phyloP scores from a whole-genome alignment of 371 early-diverging fungal genomes.

The Mucor ambiguus region DNA sequence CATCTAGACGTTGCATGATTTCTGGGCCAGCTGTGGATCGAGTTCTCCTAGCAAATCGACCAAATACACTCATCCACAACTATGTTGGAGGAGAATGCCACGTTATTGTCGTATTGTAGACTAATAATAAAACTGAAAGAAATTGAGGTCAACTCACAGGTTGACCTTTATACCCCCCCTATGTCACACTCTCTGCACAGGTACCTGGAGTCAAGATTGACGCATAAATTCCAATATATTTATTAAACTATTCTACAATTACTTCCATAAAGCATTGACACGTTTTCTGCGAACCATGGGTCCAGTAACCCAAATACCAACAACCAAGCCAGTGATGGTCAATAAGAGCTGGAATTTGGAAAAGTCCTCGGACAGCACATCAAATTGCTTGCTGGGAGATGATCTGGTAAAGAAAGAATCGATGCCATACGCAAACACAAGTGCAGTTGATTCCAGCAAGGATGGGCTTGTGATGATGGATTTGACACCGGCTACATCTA shows the following conservation, averaged over 20 bases:
- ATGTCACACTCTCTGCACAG: too few species aligned
- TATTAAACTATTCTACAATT: slow-evolving; percentile 14
- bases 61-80: too few species aligned
- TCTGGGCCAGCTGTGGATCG: too few species aligned
- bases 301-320: slow-evolving; percentile 66
- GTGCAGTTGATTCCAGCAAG: slow-evolving; percentile 89
- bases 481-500: slow-evolving; percentile 68
- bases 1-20: too few species aligned
- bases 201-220: not conserved
- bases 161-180: too few species aligned
- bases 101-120: too few species aligned
- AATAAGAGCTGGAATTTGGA: slow-evolving; percentile 79
- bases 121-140: too few species aligned
- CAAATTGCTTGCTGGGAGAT: slow-evolving; percentile 90
- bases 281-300: slow-evolving; percentile 75
- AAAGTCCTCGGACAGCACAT: slow-evolving; percentile 90
- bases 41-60: too few species aligned
- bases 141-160: too few species aligned
- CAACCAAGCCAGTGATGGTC: slow-evolving; percentile 78
- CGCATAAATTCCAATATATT: not conserved
- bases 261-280: slow-evolving; percentile 65
- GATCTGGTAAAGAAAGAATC: slow-evolving; percentile 86
- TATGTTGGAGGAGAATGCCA: too few species aligned
- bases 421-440: slow-evolving; percentile 86
- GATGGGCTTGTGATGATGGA: slow-evolving; percentile 77